Evolutionary conservation across 257 asterid species (phyloP), one percentile per base, ranked within the genome.

Genomic region (Gentiana dahurica): DNA sequence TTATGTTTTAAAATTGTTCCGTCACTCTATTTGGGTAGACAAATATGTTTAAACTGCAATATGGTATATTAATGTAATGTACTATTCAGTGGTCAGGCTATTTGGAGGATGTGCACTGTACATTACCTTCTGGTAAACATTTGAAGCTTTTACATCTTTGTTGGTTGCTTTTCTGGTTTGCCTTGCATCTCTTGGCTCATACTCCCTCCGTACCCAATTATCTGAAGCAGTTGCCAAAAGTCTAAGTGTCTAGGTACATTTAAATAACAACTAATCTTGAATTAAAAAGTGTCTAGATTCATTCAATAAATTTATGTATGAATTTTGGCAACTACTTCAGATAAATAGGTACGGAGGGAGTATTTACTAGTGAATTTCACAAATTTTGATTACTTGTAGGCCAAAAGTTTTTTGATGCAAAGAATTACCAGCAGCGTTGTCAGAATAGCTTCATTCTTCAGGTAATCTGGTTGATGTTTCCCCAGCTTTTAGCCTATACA

Each of bases 61-160:
- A 3, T 7, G 6, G 46, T 41, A 6, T 41, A 41, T 41, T 5
- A 41, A 7, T 41, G 46, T 5, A 41, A 41, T 3, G 6, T 41
- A 41, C 52, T 69, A 60, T 69, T 47, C 49, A 91, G 97, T 79
- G 84, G 74, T 77, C 75, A 55, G 55, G 8, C 65, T 66, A 74
- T 65, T 53, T 86, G 67, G 85, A 87, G 76, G 72, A 63, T 64
- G 67, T 72, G 52, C 61, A 55, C 58, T 68, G 71, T 46, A 51
- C 24, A 24, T 24, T 56, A 47, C 72, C 46, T 59, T 59, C 76
- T 56, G 84, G 89, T 82, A 74, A 67, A 62, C 54, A 34, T 54
- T 58, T 32, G 38, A 55, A 12, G 38, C 11, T 5, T 53, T 6
- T 11, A 7, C 12, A 38, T 34, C 3, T 53, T 1, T 46, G 35